Percentiles rank a stretch among this genome's conserved stretches.
These are phyloP conservation scores for Lachancea thermotolerans DNA, from an alignment of 805 yeast genomes.

Conservation along the genomic window DNA sequence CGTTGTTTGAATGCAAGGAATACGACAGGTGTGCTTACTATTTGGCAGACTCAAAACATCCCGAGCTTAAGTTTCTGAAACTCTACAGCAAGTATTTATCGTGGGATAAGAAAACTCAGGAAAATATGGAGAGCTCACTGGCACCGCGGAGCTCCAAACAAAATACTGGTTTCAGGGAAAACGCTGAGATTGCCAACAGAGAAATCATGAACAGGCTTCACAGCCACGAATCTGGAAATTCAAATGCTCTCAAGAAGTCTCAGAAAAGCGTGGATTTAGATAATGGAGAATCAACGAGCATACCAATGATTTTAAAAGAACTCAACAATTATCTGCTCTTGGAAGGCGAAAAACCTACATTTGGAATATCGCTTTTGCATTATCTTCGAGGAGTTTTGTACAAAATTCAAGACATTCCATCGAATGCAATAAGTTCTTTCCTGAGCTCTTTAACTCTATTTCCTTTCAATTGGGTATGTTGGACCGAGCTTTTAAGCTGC, in stretches of 20 bases:
- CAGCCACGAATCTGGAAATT: conserved; percentile 1
- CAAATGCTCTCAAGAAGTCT: background rate
- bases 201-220: background rate
- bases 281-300: conserved; percentile 21
- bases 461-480: conserved; percentile 91
- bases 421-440: conserved; percentile 54
- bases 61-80: conserved; percentile 49
- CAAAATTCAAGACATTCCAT: conserved; percentile 49
- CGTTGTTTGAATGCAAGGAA: conserved; percentile 77
- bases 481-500: conserved; percentile 71
- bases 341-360: conserved; percentile 18
- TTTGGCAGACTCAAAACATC: conserved; percentile 45
- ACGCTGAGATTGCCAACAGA: conserved; percentile 1
- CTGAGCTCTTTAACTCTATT: conserved; percentile 55
- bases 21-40: conserved; percentile 67
- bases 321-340: conserved; percentile 24
- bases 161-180: conserved; percentile 8
- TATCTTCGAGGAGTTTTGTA: conserved; percentile 68
- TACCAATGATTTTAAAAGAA: conserved; percentile 37
- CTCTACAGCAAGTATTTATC: conserved; percentile 65
- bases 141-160: conserved; percentile 18
- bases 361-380: conserved; percentile 48
- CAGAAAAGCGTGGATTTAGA: conserved; percentile 10
- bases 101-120: conserved; percentile 71
- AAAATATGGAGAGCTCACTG: conserved; percentile 63